phyloP scores from a whole-genome alignment of 2,329 filamentous ascomycete species.

The Fusarium robinianum region DNA sequence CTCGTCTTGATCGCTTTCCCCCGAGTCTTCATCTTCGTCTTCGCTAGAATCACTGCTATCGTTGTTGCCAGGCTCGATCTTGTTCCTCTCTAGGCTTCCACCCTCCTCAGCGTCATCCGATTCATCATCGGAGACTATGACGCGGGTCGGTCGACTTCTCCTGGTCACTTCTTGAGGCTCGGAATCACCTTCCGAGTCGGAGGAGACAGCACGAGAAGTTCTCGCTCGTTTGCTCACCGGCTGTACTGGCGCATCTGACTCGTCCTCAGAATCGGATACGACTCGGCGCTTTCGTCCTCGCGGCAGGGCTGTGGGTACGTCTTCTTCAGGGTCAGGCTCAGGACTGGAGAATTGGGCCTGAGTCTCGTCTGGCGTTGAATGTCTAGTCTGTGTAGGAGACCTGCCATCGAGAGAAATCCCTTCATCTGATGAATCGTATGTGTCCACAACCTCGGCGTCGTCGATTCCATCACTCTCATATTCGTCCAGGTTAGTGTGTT shows the following conservation, averaged over 20 bases:
- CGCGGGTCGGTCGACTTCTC: conserved; percentile 1
- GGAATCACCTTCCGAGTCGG: conserved; percentile 33
- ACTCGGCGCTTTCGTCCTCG: conserved; percentile 37
- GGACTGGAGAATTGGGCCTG: conserved; percentile 40
- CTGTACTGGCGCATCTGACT: conserved; percentile 27
- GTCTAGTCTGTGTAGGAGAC: neutral
- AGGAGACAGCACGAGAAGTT: conserved; percentile 16
- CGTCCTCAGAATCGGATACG: conserved; percentile 41
- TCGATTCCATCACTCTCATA: conserved; percentile 50
- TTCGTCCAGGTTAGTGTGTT: conserved; percentile 33
- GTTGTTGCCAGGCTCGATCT: neutral
- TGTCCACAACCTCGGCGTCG: conserved; percentile 39
- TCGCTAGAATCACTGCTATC: neutral
- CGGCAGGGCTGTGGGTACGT: conserved; percentile 10
- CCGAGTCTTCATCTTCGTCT: conserved; percentile 7
- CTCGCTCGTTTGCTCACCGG: conserved; percentile 35
- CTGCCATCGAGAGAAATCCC: conserved; percentile 26
- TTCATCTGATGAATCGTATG: conserved; percentile 34
- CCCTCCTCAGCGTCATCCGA: conserved; percentile 23
- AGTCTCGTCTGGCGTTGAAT: conserved; percentile 14
- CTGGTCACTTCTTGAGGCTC: neutral
- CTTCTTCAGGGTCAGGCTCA: conserved; percentile 30
- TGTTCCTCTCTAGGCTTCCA: conserved; percentile 24
- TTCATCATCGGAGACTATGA: conserved; percentile 20
- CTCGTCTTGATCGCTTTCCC: conserved; percentile 2